Percentiles rank a stretch among this genome's conserved stretches.
Conservation (phyloP, 1,284 basidiomycete species). For the Sporisorium exsertum region DNA sequence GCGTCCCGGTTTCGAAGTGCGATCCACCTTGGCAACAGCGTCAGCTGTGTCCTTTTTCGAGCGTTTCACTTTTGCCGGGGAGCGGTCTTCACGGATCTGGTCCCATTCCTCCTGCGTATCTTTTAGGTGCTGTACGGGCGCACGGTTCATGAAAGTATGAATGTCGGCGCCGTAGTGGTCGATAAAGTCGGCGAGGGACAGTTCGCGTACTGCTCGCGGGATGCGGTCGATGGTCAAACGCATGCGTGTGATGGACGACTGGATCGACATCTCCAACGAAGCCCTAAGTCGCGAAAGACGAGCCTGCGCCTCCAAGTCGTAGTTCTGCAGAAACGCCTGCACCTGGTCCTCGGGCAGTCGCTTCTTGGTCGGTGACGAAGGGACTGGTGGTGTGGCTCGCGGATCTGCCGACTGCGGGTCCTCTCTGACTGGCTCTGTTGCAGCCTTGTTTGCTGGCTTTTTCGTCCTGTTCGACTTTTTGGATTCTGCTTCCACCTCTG, state of each 20-base stretch:
- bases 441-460: conserved; percentile 6
- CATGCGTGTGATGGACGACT: conserved; percentile 37
- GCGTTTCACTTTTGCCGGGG: conserved; percentile 30
- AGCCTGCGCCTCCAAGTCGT: conserved; percentile 48
- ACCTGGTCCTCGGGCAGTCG: conserved; percentile 53
- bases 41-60: conserved; percentile 22
- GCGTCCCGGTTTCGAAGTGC: conserved; percentile 13
- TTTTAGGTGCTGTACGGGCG: conserved; percentile 34
- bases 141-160: conserved; percentile 44
- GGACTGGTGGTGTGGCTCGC: conserved; percentile 28
- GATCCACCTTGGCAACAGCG: conserved; percentile 7
- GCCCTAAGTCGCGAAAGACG: conserved; percentile 23
- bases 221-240: conserved; percentile 39
- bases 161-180: conserved; percentile 50
- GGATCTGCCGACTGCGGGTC: background rate
- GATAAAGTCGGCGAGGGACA: conserved; percentile 45
- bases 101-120: conserved; percentile 51
- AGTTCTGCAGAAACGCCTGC: conserved; percentile 45
- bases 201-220: conserved; percentile 44
- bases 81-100: conserved; percentile 37
- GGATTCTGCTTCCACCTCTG: conserved; percentile 4
- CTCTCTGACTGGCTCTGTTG: background rate
- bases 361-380: conserved; percentile 24
- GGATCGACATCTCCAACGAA: conserved; percentile 28
- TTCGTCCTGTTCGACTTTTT: conserved; percentile 22